Evolutionary conservation across 2,329 filamentous ascomycete genomes (phyloP), one percentile per base, ranked within the genome.

Genomic region (Sarocladium strictum): DNA sequence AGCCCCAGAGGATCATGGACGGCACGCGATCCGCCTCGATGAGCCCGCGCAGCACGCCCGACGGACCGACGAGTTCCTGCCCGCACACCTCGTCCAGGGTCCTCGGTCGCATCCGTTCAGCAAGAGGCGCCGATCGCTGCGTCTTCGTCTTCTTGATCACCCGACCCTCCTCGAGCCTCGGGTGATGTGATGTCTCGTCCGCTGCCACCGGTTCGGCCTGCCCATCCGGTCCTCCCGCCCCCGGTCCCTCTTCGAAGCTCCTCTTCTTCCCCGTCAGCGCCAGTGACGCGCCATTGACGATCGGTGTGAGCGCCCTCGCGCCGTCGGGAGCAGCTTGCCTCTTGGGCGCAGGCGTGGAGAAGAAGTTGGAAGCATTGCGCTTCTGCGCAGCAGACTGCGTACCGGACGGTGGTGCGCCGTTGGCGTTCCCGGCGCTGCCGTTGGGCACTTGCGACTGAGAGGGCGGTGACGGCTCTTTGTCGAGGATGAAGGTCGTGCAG

Each of bases 1-100:
- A 82, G 29, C 89, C 89, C 89, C 94, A 99, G 14, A 99, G 76
- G 38, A 99, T 91, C 90, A 99, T 96, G 14, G 90, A 96, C 0
- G 94, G 93, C 29, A 97, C 84, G 4, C 87, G 81, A 63, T 94
- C 86, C 56, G 87, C 80, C 64, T 96, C 89, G 60, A 99, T 95
- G 56, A 97, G 79, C 27, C 86, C 85, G 3, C 93, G 85, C 41
- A 99, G 77, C 5, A 97, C 83, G n/a, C 94, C 94, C 29, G 84
- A 75, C 0, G 84, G 82, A 0, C 91, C 93, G 1, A 99, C 92
- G 0, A 99, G 82, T 43, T 96, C 90, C 71, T 99, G 94, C 0
- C 94, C 94, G 60, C 79, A 91, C 2, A 97, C 88, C 15, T 96
- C 86, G 64, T 97, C 89, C 7, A 99, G 79, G 1, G 79, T 88